These are phyloP conservation scores for Martiniozyma asiatica DNA, from an alignment of 1,139 yeast species.

Conservation along the genomic window DNA sequence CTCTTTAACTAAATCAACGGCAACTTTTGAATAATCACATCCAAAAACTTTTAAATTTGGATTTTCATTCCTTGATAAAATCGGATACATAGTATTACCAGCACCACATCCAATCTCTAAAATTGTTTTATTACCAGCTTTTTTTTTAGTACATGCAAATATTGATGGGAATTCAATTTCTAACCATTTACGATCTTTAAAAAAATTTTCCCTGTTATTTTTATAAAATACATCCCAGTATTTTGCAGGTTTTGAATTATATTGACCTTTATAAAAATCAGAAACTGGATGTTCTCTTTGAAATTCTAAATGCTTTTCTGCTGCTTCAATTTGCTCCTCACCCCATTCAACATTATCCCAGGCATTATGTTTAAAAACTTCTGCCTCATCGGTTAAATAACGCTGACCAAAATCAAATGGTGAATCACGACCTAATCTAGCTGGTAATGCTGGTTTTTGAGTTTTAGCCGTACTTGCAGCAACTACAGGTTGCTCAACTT, in stretches of 20 bases:
- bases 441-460: constrained; percentile 28
- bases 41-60: constrained; percentile 66
- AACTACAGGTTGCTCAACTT: not conserved
- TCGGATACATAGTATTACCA: constrained; percentile 92
- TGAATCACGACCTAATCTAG: constrained; percentile 68
- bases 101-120: constrained; percentile 98
- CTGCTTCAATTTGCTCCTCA: constrained; percentile 69
- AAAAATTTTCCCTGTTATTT: constrained; percentile 83
- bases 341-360: constrained; percentile 99
- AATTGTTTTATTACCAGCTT: constrained; percentile 58
- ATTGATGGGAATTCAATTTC: constrained; percentile 85
- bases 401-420: constrained; percentile 93
- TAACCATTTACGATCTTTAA: constrained; percentile 94
- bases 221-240: constrained; percentile 94
- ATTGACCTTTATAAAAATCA: constrained; percentile 70
- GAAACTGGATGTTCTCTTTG: constrained; percentile 78
- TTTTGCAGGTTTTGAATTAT: constrained; percentile 77
- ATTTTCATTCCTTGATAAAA: constrained; percentile 70
- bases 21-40: constrained; percentile 83
- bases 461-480: constrained; percentile 1
- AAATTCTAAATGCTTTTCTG: constrained; percentile 54
- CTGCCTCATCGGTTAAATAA: constrained; percentile 53
- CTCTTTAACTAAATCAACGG: constrained; percentile 70
- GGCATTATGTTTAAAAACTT: constrained; percentile 89
- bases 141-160: constrained; percentile 63